These are phyloP conservation scores for Liriodendron chinense DNA, from an alignment of 164 flowering plant species.

Conservation along the genomic window DNA sequence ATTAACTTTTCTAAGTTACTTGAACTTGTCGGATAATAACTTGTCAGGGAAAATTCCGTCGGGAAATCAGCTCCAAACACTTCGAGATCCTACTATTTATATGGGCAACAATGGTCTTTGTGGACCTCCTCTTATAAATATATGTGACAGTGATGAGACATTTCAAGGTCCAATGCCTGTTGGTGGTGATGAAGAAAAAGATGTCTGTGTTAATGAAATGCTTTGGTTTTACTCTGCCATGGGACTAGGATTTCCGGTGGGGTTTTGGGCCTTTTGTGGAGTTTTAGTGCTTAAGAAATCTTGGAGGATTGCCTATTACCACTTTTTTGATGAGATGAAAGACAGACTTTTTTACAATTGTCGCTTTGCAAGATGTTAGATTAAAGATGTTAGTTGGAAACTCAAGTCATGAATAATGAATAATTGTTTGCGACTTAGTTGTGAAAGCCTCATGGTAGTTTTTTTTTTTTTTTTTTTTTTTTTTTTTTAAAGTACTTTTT, in stretches of 20 bases:
- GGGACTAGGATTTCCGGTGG: constrained; percentile 14
- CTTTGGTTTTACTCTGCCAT: constrained; percentile 3
- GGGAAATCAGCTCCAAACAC: constrained; percentile 13
- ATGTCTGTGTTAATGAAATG: neutral
- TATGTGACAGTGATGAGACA: constrained; percentile 9
- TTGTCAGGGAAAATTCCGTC: constrained; percentile 21
- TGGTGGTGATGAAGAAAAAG: neutral
- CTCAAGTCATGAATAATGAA: too few species aligned
- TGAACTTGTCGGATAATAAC: constrained; percentile 24
- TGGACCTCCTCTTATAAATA: constrained; percentile 9
- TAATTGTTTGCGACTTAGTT: too few species aligned
- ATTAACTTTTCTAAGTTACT: constrained; percentile 7
- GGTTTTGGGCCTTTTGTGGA: constrained; percentile 13
- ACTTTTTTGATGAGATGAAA: too few species aligned
- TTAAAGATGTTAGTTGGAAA: too few species aligned
- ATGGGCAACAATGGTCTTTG: constrained; percentile 11
- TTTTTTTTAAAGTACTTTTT: too few species aligned
- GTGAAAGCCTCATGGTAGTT: too few species aligned
- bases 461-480: too few species aligned
- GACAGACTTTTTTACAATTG: too few species aligned
- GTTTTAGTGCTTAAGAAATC: constrained; percentile 8
- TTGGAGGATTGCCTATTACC: too few species aligned
- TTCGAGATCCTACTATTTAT: constrained; percentile 14
- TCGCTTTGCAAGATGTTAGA: too few species aligned
- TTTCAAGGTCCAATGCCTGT: neutral